Conservation (phyloP, 352 stramenopile genomes). For the Pythium pyrilobum region DNA sequence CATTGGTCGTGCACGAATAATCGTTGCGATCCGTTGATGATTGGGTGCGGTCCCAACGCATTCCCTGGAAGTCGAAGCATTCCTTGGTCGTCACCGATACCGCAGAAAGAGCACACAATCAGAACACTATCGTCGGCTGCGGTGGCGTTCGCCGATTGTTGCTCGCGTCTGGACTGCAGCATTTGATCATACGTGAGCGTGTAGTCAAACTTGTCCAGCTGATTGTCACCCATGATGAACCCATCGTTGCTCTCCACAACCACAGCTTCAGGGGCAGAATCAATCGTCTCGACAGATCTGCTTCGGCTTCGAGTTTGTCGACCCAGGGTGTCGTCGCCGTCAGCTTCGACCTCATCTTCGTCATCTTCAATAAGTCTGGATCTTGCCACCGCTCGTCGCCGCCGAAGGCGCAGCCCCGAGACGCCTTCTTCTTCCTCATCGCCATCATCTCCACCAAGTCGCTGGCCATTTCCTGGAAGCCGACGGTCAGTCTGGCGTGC, state of each 20-base stretch:
- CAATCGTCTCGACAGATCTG: constrained; percentile 14
- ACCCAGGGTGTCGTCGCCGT: constrained; percentile 38
- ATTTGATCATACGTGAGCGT: constrained; percentile 59
- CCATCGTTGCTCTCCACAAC: constrained; percentile 81
- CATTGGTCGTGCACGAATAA: constrained; percentile 87
- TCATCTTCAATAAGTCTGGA: constrained; percentile 30
- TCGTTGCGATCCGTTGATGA: constrained; percentile 61
- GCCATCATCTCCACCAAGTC: constrained; percentile 17
- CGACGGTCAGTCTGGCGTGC: constrained; percentile 8
- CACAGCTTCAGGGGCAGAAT: constrained; percentile 32
- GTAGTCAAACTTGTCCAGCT: constrained; percentile 74
- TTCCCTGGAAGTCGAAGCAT: constrained; percentile 79
- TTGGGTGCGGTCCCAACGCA: constrained; percentile 59
- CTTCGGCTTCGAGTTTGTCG: constrained; percentile 14
- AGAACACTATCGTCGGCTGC: constrained; percentile 28
- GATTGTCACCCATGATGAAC: constrained; percentile 78
- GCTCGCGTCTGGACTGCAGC: constrained; percentile 44
- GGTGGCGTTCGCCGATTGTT: constrained; percentile 21
- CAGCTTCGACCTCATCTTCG: constrained; percentile 41
- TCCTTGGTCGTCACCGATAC: constrained; percentile 52
- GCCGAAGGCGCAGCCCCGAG: background rate
- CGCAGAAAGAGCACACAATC: constrained; percentile 79
- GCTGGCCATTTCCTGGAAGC: constrained; percentile 5
- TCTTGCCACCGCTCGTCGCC: constrained; percentile 11
- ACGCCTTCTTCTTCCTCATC: constrained; percentile 39